These are phyloP conservation scores for Monilinia fructicola DNA, from an alignment of 2,329 filamentous ascomycete species.

Conservation along the genomic window DNA sequence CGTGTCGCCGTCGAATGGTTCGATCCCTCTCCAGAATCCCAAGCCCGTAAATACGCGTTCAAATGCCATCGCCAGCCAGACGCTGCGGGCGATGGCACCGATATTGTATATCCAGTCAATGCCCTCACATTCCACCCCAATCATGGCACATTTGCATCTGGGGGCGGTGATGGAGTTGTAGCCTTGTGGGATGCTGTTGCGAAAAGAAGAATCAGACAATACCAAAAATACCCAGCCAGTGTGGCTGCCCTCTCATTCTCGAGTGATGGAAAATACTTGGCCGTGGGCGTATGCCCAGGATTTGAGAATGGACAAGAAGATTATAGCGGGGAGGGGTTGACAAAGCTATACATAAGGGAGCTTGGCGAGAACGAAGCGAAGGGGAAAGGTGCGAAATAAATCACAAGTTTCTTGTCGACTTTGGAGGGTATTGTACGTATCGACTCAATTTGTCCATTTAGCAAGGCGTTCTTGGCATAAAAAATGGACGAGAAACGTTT, in stretches of 20 bases:
- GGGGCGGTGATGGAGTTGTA: slow-evolving; percentile 70
- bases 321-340: slow-evolving; percentile 67
- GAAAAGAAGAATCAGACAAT: slow-evolving; percentile 68
- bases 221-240: slow-evolving; percentile 63
- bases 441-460: slow-evolving; percentile 22
- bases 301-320: slow-evolving; percentile 75
- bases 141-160: slow-evolving; percentile 65
- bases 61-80: slow-evolving; percentile 88
- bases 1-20: slow-evolving; percentile 98
- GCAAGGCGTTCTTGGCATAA: slow-evolving; percentile 27
- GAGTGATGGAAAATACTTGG: slow-evolving; percentile 62
- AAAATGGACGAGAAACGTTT: slow-evolving; percentile 8
- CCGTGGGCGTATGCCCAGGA: slow-evolving; percentile 65
- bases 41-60: slow-evolving; percentile 95
- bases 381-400: slow-evolving; percentile 39
- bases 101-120: slow-evolving; percentile 73
- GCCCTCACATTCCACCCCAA: slow-evolving; percentile 68
- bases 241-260: slow-evolving; percentile 64
- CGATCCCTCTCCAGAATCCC: slow-evolving; percentile 80
- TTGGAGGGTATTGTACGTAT: slow-evolving; percentile 9
- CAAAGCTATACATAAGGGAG: slow-evolving; percentile 79
- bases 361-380: slow-evolving; percentile 79
- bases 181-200: slow-evolving; percentile 71
- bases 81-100: slow-evolving; percentile 56
- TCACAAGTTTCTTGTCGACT: background rate